phyloP scores from a whole-genome alignment of 345 rosid species.

The Euphorbia pulcherrima region DNA sequence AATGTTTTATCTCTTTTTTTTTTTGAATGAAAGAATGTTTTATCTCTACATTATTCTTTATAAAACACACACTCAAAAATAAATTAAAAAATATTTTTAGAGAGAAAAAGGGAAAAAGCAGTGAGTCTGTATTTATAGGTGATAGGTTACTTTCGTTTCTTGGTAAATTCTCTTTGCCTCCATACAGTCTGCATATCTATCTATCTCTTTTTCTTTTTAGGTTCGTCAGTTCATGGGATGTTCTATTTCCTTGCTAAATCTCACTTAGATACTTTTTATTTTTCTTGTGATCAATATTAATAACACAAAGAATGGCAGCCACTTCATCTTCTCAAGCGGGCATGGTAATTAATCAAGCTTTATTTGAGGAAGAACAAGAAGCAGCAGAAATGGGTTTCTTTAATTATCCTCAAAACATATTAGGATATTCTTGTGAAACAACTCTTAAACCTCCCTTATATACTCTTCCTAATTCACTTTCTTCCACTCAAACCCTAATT shows the following conservation, averaged over 20 bases:
- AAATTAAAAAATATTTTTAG: background rate
- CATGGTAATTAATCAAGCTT: slow-evolving; percentile 27
- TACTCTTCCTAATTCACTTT: slow-evolving; percentile 25
- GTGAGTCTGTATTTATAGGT: slow-evolving; percentile 23
- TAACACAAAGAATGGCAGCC: too few relatives aligned
- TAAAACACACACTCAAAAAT: too few relatives aligned
- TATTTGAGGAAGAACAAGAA: slow-evolving; percentile 54
- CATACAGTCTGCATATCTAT: background rate
- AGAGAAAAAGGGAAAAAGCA: slow-evolving; percentile 16
- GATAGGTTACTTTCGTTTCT: slow-evolving; percentile 18
- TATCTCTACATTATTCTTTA: too few relatives aligned
- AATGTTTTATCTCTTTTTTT: background rate
- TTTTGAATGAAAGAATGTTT: too few relatives aligned
- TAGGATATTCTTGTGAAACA: slow-evolving; percentile 25
- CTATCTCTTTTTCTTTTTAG: too few relatives aligned
- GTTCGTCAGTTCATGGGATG: too few relatives aligned
- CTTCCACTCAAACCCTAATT: slow-evolving; percentile 51
- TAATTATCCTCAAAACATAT: slow-evolving; percentile 42
- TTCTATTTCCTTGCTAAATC: background rate
- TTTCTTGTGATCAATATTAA: background rate
- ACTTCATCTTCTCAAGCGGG: slow-evolving; percentile 13
- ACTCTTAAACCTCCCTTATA: slow-evolving; percentile 23
- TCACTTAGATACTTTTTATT: too few relatives aligned
- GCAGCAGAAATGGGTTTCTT: slow-evolving; percentile 56
- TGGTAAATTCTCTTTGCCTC: slow-evolving; percentile 13